Percentiles rank a stretch among this genome's conserved stretches.
Evolutionary conservation across 2,329 filamentous ascomycete genomes (phyloP).

Genomic region (Zymoseptoria brevis): DNA sequence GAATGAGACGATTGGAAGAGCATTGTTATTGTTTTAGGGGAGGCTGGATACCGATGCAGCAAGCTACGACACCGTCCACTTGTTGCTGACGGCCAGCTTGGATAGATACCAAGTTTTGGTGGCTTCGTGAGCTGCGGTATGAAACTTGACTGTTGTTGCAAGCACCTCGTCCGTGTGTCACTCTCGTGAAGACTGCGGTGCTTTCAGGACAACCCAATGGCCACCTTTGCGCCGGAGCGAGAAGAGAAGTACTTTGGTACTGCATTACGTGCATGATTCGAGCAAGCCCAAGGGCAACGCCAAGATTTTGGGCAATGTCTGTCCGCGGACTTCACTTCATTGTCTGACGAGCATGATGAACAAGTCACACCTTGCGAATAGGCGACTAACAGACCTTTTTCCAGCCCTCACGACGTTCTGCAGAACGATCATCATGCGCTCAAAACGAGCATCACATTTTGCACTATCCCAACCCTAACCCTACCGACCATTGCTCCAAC

Average conservation of each 20-base stretch:
- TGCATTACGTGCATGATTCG: not conserved
- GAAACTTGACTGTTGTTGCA: not conserved
- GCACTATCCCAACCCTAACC: not conserved
- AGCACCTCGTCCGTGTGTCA: not conserved
- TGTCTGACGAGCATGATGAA: not conserved
- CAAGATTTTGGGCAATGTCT: not conserved
- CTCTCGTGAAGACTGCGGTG: not conserved
- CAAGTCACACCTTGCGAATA: no score
- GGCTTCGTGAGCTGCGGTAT: not conserved
- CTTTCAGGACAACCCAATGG: not conserved
- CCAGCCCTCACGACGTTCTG: no score
- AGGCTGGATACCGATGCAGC: not conserved
- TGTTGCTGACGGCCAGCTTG: not conserved
- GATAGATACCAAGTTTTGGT: not conserved
- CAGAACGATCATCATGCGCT: no score
- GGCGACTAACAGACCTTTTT: no score
- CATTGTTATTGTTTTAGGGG: not conserved
- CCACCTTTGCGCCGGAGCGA: not conserved
- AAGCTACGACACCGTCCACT: not conserved
- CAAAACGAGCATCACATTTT: not conserved
- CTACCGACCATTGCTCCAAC: not conserved
- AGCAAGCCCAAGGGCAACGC: not conserved
- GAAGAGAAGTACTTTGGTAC: not conserved
- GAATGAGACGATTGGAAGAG: not conserved
- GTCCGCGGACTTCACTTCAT: not conserved